These are phyloP conservation scores for Calonectria hawksworthii DNA, from an alignment of 2,329 filamentous ascomycete genomes.

Conservation along the genomic window DNA sequence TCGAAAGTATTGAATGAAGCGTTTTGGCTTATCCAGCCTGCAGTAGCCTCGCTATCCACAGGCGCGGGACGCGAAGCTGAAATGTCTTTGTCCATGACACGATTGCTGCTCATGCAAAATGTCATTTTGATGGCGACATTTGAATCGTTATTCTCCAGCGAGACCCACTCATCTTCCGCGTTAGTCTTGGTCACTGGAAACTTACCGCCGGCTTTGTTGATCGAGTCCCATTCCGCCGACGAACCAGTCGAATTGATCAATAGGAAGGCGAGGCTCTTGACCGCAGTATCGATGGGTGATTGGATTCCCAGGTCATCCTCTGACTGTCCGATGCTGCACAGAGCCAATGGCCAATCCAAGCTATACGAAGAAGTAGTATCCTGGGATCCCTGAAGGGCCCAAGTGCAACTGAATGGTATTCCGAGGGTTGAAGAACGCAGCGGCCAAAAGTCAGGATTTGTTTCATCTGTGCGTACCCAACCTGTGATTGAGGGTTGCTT, in stretches of 20 bases:
- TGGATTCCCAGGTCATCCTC: not conserved
- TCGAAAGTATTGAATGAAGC: not conserved
- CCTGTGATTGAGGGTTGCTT: not conserved
- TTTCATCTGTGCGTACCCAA: not conserved
- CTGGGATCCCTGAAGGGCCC: not conserved
- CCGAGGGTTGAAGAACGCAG: not conserved
- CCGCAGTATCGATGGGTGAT: not conserved
- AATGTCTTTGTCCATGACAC: not conserved
- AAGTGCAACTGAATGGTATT: not conserved
- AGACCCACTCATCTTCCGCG: not conserved
- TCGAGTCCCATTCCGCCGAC: not conserved
- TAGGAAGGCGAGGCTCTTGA: not conserved
- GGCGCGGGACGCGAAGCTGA: not conserved
- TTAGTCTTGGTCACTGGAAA: not conserved
- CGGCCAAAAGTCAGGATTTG: not conserved
- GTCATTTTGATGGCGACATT: not conserved
- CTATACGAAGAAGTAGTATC: not conserved
- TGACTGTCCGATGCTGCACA: not conserved
- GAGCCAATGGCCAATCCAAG: not conserved
- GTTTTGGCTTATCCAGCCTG: not conserved
- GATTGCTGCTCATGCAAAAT: not conserved
- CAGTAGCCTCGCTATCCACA: not conserved
- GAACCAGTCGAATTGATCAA: not conserved
- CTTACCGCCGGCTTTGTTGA: not conserved
- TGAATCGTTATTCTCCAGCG: not conserved